Percentiles rank a stretch among this genome's conserved stretches.
phyloP scores from a whole-genome alignment of 2,329 filamentous ascomycete species.

The Parastagonospora avenae region DNA sequence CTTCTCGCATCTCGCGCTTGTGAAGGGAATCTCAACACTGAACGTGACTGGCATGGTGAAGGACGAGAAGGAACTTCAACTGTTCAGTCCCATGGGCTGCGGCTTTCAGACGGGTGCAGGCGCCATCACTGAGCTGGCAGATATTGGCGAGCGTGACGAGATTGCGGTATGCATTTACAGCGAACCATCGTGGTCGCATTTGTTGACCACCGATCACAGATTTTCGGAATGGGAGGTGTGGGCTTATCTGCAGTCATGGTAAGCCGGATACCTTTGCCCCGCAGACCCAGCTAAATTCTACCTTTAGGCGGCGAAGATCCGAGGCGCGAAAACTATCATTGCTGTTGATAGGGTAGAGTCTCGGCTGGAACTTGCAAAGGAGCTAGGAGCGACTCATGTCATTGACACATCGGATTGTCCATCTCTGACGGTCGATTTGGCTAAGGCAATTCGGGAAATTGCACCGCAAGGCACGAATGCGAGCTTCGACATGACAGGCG shows the following conservation, averaged over 20 bases:
- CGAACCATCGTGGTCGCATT: background rate
- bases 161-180: constrained; percentile 41
- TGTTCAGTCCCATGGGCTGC: constrained; percentile 54
- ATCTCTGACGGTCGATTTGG: constrained; percentile 28
- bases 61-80: constrained; percentile 48
- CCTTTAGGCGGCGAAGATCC: constrained; percentile 51
- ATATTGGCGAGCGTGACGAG: constrained; percentile 42
- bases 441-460: constrained; percentile 43
- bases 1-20: constrained; percentile 49
- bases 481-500: constrained; percentile 58
- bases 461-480: constrained; percentile 50
- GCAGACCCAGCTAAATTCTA: background rate
- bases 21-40: constrained; percentile 48
- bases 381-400: constrained; percentile 47
- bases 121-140: constrained; percentile 46
- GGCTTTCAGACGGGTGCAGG: constrained; percentile 55
- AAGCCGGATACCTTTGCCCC: background rate
- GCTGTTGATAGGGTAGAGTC: constrained; percentile 43
- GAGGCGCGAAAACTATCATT: constrained; percentile 43
- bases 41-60: constrained; percentile 49
- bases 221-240: constrained; percentile 54
- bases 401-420: constrained; percentile 40
- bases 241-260: constrained; percentile 54
- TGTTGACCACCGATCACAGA: constrained; percentile 1
- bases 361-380: constrained; percentile 44